These are phyloP conservation scores for Leptographium galeiforme DNA, from an alignment of 2,329 filamentous ascomycete genomes.

Conservation along the genomic window DNA sequence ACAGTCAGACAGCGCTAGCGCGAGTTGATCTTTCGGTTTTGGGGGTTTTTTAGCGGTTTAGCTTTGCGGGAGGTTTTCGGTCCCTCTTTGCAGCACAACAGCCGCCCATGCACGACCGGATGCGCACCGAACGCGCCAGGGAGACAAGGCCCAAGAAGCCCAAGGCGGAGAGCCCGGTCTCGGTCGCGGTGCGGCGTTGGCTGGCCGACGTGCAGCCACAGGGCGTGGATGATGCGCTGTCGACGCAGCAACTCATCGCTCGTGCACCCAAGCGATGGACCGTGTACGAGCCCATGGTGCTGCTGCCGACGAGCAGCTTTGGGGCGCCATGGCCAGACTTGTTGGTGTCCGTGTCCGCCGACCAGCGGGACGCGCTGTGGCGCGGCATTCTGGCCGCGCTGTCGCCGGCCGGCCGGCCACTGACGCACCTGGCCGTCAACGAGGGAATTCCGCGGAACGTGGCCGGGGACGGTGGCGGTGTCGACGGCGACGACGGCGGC, in stretches of 20 bases:
- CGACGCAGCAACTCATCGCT: conserved; percentile 17
- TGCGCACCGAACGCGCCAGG: not conserved
- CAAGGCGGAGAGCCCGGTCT: conserved; percentile 23
- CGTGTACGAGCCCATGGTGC: conserved; percentile 46
- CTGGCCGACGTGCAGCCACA: conserved; percentile 8
- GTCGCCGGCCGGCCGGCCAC: conserved; percentile 20
- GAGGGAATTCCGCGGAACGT: conserved; percentile 43
- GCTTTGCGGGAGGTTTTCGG: not conserved
- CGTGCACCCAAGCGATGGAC: conserved; percentile 44
- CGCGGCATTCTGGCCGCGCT: conserved; percentile 31
- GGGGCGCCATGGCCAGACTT: conserved; percentile 24
- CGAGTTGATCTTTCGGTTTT: too few species aligned
- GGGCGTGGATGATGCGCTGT: not conserved
- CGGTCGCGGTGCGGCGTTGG: conserved; percentile 23
- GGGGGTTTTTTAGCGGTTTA: not conserved
- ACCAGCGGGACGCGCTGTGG: conserved; percentile 29
- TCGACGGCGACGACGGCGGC: not conserved
- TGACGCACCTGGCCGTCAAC: conserved; percentile 48
- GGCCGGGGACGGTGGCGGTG: not conserved
- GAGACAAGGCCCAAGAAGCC: conserved; percentile 7
- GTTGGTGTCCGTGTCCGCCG: conserved; percentile 16
- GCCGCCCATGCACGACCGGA: not conserved
- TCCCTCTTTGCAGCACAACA: not conserved
- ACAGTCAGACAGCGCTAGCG: not conserved
- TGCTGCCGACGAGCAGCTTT: conserved; percentile 48